phyloP scores from a whole-genome alignment of 371 early-diverging fungal species.

The Mucor saturninus region DNA sequence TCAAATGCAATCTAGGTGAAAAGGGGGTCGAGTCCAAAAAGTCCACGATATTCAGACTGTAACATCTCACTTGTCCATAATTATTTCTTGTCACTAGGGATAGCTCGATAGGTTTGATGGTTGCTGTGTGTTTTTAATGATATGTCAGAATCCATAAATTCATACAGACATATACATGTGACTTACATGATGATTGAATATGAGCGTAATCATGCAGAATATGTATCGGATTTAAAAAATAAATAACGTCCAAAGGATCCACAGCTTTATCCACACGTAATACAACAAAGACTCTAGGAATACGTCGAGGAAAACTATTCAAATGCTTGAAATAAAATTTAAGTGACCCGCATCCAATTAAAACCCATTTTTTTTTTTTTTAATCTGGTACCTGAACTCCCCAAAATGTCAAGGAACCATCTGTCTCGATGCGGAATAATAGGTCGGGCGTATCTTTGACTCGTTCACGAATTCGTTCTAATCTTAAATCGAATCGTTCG shows the following conservation, averaged over 20 bases:
- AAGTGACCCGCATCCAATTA: background rate
- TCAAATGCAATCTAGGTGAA: slow-evolving; percentile 60
- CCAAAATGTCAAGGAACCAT: slow-evolving; percentile 81
- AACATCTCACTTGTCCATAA: slow-evolving; percentile 69
- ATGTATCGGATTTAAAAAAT: slow-evolving; percentile 63
- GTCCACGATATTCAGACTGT: slow-evolving; percentile 76
- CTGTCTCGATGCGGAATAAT: slow-evolving; percentile 69
- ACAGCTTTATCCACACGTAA: slow-evolving; percentile 69
- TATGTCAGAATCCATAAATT: background rate
- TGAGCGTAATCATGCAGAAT: slow-evolving; percentile 62
- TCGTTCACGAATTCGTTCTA: slow-evolving; percentile 60
- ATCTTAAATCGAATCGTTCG: slow-evolving; percentile 39
- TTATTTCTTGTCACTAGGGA: slow-evolving; percentile 61
- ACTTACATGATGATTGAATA: slow-evolving; percentile 51
- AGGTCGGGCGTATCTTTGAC: slow-evolving; percentile 81
- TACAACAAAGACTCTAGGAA: slow-evolving; percentile 73
- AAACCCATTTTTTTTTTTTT: background rate
- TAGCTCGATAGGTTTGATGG: slow-evolving; percentile 73
- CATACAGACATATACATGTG: background rate
- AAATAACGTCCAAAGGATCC: slow-evolving; percentile 55
- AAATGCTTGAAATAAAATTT: slow-evolving; percentile 44
- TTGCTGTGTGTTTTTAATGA: slow-evolving; percentile 33
- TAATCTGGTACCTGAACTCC: slow-evolving; percentile 60
- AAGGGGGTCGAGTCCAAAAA: slow-evolving; percentile 72
- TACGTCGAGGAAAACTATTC: slow-evolving; percentile 62